These are phyloP conservation scores for Achlya hypogyna DNA, from an alignment of 352 stramenopile species.

Conservation along the genomic window DNA sequence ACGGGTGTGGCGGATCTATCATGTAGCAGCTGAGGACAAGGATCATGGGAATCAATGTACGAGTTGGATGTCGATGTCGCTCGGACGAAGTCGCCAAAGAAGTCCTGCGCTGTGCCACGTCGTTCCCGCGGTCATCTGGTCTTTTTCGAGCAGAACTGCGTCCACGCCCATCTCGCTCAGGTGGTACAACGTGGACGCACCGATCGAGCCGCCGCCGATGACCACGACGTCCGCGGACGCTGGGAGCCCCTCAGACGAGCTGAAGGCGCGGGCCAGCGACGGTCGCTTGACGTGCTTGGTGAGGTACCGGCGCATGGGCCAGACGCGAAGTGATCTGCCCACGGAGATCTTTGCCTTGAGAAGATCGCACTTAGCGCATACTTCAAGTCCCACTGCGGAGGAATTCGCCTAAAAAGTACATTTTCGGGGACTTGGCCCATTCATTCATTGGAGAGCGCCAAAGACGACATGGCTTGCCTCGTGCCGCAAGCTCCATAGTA, in stretches of 20 bases:
- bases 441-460: too few species aligned
- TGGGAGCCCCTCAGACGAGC: constrained; percentile 7
- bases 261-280: not conserved
- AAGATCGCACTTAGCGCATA: not conserved
- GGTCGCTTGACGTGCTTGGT: not conserved
- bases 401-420: too few species aligned
- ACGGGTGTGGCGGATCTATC: constrained; percentile 11
- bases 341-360: constrained; percentile 5
- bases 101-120: constrained; percentile 29
- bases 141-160: constrained; percentile 20
- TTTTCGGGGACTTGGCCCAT: too few species aligned
- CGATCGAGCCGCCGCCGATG: constrained; percentile 24
- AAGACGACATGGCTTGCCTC: too few species aligned
- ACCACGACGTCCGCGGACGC: constrained; percentile 23
- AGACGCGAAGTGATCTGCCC: not conserved
- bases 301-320: constrained; percentile 3
- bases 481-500: too few species aligned
- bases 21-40: not conserved
- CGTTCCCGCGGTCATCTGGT: constrained; percentile 14
- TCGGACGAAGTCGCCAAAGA: constrained; percentile 24
- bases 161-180: constrained; percentile 23
- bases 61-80: constrained; percentile 26
- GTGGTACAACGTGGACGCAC: constrained; percentile 24
- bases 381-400: too few species aligned
- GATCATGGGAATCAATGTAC: constrained; percentile 20